phyloP scores from a whole-genome alignment of 78 protist genomes.

The Dictyostelium firmibasis region DNA sequence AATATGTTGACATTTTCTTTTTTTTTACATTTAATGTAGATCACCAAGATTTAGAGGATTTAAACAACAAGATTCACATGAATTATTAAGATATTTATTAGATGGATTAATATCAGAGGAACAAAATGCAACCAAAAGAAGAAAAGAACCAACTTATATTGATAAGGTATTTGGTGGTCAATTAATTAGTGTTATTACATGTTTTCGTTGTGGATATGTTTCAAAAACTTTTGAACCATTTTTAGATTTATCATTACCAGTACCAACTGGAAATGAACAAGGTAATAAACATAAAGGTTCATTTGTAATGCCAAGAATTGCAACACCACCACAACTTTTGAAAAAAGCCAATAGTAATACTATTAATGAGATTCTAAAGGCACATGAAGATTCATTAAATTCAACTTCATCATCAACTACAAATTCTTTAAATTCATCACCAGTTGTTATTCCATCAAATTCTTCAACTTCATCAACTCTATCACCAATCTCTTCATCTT shows the following conservation, averaged over 20 bases:
- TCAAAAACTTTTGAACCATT: constrained; percentile 61
- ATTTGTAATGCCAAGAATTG: constrained; percentile 12
- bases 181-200: constrained; percentile 50
- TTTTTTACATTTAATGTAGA: not conserved
- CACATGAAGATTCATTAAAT: not conserved
- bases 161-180: constrained; percentile 76
- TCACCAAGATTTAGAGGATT: constrained; percentile 79
- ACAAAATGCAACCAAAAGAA: constrained; percentile 20
- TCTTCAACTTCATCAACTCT: not conserved
- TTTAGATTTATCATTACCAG: constrained; percentile 71
- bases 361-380: not conserved
- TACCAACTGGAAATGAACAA: constrained; percentile 11
- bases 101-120: constrained; percentile 78
- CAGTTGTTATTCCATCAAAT: not conserved
- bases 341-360: not conserved
- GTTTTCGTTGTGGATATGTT: constrained; percentile 67
- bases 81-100: constrained; percentile 50
- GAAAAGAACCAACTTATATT: constrained; percentile 59
- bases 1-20: too few species aligned
- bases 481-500: not conserved
- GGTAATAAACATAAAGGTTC: not conserved
- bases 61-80: constrained; percentile 82
- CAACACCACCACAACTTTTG: constrained; percentile 22
- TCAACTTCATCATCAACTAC: not conserved
- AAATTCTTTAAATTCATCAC: not conserved